Conservation (phyloP, 768 basidiomycete species). For the Paxillus rubicundulus region DNA sequence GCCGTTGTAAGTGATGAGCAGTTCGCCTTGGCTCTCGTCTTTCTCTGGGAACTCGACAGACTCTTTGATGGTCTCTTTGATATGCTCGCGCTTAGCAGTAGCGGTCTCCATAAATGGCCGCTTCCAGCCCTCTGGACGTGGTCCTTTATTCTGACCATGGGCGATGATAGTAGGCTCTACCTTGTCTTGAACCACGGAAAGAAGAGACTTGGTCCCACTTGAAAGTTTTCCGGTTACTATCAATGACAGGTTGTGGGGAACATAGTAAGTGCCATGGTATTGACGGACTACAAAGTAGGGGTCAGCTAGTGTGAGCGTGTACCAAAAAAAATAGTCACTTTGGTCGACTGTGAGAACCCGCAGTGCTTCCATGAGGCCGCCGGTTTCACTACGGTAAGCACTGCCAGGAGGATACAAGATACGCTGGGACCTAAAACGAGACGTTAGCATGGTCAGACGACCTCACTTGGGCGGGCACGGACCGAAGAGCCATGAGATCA, state of each 20-base stretch:
- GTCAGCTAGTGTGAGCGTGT: constrained; percentile 14
- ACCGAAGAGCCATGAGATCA: constrained; percentile 89
- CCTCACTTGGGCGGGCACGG: constrained; percentile 21
- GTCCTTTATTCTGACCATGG: constrained; percentile 70
- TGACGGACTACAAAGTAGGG: constrained; percentile 60
- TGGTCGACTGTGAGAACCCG: constrained; percentile 83
- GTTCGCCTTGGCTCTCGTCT: constrained; percentile 92
- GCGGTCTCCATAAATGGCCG: constrained; percentile 90
- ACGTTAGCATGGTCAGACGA: constrained; percentile 4
- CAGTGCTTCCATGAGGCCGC: constrained; percentile 91
- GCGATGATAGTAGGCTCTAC: constrained; percentile 80
- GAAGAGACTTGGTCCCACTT: constrained; percentile 68
- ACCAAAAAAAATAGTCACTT: constrained; percentile 48
- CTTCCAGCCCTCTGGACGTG: constrained; percentile 80
- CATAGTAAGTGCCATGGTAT: constrained; percentile 88
- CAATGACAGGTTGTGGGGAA: constrained; percentile 89
- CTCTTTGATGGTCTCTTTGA: constrained; percentile 53
- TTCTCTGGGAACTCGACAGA: constrained; percentile 93
- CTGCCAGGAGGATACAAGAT: constrained; percentile 77
- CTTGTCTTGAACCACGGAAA: constrained; percentile 76
- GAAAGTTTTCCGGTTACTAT: constrained; percentile 87
- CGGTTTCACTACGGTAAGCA: constrained; percentile 95
- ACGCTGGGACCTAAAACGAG: constrained; percentile 61
- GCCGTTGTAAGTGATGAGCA: constrained; percentile 75
- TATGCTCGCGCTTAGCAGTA: constrained; percentile 59